Percentiles rank a stretch among this genome's conserved stretches.
These are phyloP conservation scores for Penicillium robsamsonii DNA, from an alignment of 495 filamentous ascomycete species.

Conservation along the genomic window DNA sequence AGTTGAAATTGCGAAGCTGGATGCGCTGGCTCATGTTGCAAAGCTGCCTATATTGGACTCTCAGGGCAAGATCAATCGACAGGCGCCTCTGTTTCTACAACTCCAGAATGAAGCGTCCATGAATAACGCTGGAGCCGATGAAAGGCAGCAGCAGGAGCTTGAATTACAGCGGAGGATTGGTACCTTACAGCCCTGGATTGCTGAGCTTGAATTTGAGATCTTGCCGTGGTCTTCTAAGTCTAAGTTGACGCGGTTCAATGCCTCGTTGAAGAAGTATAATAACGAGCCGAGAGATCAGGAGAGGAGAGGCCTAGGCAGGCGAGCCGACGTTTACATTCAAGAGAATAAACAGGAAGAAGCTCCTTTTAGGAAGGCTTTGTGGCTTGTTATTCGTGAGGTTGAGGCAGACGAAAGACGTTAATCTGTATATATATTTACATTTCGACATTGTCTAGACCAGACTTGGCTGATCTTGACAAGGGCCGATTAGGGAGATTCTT, in stretches of 20 bases:
- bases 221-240: conserved; percentile 28
- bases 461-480: neutral
- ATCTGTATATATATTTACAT: neutral
- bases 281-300: conserved; percentile 10
- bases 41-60: conserved; percentile 28
- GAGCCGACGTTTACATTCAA: neutral
- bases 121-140: too few species aligned
- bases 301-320: neutral
- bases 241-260: conserved; percentile 27
- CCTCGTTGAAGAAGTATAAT: conserved; percentile 28
- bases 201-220: conserved; percentile 26
- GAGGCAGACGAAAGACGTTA: neutral
- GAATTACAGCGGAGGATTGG: conserved; percentile 19
- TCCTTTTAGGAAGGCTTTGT: conserved; percentile 10
- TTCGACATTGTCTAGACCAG: neutral
- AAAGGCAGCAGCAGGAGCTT: conserved; percentile 6
- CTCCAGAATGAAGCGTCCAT: conserved; percentile 11
- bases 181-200: conserved; percentile 29
- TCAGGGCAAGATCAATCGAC: conserved; percentile 22
- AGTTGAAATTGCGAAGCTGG: conserved; percentile 24
- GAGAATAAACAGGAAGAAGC: neutral
- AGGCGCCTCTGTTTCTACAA: conserved; percentile 19
- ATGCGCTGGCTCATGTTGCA: conserved; percentile 29
- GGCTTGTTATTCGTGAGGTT: conserved; percentile 12
- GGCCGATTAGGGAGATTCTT: neutral